Evolutionary conservation across 2,329 filamentous ascomycete species (phyloP).

Genomic region (Byssochlamys sp.): DNA sequence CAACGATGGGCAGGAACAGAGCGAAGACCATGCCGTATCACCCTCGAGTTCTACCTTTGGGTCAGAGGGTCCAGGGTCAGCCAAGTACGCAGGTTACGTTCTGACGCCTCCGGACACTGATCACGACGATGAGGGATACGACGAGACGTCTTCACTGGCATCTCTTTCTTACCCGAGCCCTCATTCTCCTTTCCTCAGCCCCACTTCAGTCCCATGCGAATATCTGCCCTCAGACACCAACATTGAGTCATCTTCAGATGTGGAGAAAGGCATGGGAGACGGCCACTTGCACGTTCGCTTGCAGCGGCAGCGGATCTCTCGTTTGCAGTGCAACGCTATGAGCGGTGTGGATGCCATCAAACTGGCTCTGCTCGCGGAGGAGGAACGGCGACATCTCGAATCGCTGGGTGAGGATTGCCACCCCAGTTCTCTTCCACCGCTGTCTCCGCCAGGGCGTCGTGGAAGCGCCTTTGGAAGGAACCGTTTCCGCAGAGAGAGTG

Average conservation of each 20-base stretch:
- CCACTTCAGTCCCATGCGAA: constrained; percentile 21
- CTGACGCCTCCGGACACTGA: constrained; percentile 31
- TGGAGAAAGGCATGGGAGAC: constrained; percentile 10
- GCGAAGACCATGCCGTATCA: constrained; percentile 10
- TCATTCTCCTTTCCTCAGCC: constrained; percentile 19
- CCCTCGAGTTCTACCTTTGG: constrained; percentile 4
- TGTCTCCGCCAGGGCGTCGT: constrained; percentile 20
- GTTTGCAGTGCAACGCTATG: constrained; percentile 28
- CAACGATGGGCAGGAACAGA: constrained; percentile 8
- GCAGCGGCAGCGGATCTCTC: constrained; percentile 32
- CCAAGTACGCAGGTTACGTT: constrained; percentile 17
- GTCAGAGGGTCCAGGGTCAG: constrained; percentile 2
- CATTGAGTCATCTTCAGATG: neutral
- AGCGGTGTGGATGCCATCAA: constrained; percentile 28
- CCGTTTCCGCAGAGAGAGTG: constrained; percentile 15
- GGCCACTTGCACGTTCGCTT: constrained; percentile 17
- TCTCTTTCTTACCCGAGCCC: constrained; percentile 45
- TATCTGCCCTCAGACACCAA: neutral
- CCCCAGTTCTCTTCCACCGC: constrained; percentile 28
- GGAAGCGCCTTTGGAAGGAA: constrained; percentile 20
- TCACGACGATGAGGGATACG: constrained; percentile 26
- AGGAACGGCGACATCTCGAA: constrained; percentile 7
- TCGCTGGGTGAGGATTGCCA: constrained; percentile 22
- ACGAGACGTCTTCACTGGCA: constrained; percentile 49
- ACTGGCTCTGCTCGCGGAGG: constrained; percentile 24